Evolutionary conservation across 306 rosid genomes (phyloP), one percentile per base, ranked within the genome.

Genomic region (Quercus gilva): DNA sequence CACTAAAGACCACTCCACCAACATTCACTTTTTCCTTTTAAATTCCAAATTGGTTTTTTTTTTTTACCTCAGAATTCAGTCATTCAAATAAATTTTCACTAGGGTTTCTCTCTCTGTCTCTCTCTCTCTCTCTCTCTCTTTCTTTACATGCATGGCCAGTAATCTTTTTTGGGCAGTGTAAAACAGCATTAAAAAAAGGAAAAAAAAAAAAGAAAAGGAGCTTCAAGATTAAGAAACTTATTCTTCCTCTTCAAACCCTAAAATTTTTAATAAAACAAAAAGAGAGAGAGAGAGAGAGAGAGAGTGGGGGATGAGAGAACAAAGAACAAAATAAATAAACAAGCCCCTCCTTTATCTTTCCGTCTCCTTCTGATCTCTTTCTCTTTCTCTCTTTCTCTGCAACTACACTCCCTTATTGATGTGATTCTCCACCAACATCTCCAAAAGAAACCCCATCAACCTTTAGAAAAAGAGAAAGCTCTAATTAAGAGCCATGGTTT

Each of bases 341-440:
- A 53, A 83, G 35, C 76, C 79, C 87, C 84, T 82, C 88, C 91
- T 91, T 92, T 92, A 92, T 88, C 97, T 87, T 90, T 80, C 89
- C 85, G 59, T 87, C 91, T 89, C 73, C 79, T 75, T 81, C 82
- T 86, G 83, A 83, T 85, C 84, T 63, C 83, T 85, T 63, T 84
- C 70, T 85, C 80, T 69, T 55, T 76, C 74, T 74, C 60, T 80
- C 58, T 69, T 33, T 70, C 88, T 85, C 89, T 79, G 91, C 88
- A 86, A 83, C 85, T 83, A 3, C 17, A 49, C 85, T 75, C 79
- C 64, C 79, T 79, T 75, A 76, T 82, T 89, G 97, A 93, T 90
- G 92, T 94, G 97, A 91, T 91, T 91, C 90, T 90, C 94, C 91
- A 88, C 88, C 88, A 81, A 77, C 81, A 83, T 55, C 85, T 79